Base-by-base conservation (phyloP, 1,284 basidiomycete species). In the Leccinum pallidistipes region DNA sequence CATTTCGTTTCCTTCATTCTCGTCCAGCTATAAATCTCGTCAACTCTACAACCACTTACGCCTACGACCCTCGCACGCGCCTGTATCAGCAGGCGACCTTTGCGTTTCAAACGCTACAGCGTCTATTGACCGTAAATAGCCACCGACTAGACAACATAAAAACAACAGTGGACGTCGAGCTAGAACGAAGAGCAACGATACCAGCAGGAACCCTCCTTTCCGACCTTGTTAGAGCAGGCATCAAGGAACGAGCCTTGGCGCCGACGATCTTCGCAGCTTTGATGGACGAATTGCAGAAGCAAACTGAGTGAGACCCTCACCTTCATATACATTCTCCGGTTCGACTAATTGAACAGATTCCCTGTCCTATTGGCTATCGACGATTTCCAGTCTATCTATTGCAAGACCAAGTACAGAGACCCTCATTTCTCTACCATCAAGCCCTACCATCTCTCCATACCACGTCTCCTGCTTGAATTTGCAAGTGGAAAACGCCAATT, bases 341-440 rank as follows among this genome's bases (percentile, higher is more conserved):
- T 5, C 3, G 45, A 51, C 31, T 29, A 18, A 62, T 50, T 62
- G 32, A 66, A 9, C 27, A 50, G 81, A 57, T 74, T 80, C 72
- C 92, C 95, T 0, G 88, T 97, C 2, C 75, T 98, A 6, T 77
- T 97, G 31, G 95, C 94, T 0, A 77, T 97, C 1, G 96, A 98
- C 70, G 93, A 96, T 67, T 86, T 90, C 68, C 95, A 97, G 72
- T 82, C 91, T 0, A 78, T 97, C 36, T 96, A 93, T 73, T 79
- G 83, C 69, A 83, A 81, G 54, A 85, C 89, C 0, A 74, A 80
- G 18, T 98, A 97, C 79, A 85, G 88, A 47, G 88, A 94, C 62
- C 91, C 93, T 1, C 87, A 91, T 58, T 95, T 88, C 74, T 78
- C 49, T 27, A 69, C 78, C 6, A 85, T 98, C 60, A 86, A 91